Evolutionary conservation across 2,329 filamentous ascomycete genomes (phyloP).

Genomic region (Pseudogymnoascus sp.): DNA sequence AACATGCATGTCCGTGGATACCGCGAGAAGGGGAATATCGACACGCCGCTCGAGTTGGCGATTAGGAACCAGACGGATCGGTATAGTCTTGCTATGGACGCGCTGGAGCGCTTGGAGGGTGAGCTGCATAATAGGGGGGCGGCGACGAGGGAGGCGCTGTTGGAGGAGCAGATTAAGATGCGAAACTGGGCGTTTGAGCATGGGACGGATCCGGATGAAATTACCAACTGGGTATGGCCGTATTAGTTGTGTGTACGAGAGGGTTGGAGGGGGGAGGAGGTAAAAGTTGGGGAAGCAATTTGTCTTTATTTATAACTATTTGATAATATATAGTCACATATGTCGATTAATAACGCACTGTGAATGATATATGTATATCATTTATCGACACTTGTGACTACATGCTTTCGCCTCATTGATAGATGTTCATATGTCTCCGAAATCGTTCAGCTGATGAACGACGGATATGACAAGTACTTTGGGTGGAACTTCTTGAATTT

Average conservation of each 20-base stretch:
- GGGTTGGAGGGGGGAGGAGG: not conserved
- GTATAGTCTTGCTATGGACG: slow-evolving; percentile 68
- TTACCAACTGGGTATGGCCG: slow-evolving; percentile 25
- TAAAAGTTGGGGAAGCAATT: not conserved
- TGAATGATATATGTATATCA: not conserved
- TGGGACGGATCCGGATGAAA: slow-evolving; percentile 52
- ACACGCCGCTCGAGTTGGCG: slow-evolving; percentile 69
- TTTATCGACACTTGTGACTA: not conserved
- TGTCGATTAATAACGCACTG: not conserved
- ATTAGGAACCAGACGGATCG: slow-evolving; percentile 71
- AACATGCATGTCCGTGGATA: slow-evolving; percentile 71
- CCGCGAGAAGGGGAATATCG: slow-evolving; percentile 76
- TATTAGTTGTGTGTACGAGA: slow-evolving; percentile 7
- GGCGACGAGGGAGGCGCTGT: slow-evolving; percentile 52
- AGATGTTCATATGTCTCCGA: not conserved
- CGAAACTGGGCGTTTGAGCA: slow-evolving; percentile 58
- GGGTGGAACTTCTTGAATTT: not conserved
- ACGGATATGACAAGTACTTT: not conserved
- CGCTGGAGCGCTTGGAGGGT: slow-evolving; percentile 56
- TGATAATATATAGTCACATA: not conserved
- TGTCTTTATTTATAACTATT: not conserved
- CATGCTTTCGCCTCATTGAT: not conserved
- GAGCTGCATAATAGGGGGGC: slow-evolving; percentile 55
- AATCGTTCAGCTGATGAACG: not conserved
- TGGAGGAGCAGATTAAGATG: slow-evolving; percentile 55